Evolutionary conservation across 2,329 filamentous ascomycete species (phyloP).

Genomic region (Pseudofabraea citricarpa): DNA sequence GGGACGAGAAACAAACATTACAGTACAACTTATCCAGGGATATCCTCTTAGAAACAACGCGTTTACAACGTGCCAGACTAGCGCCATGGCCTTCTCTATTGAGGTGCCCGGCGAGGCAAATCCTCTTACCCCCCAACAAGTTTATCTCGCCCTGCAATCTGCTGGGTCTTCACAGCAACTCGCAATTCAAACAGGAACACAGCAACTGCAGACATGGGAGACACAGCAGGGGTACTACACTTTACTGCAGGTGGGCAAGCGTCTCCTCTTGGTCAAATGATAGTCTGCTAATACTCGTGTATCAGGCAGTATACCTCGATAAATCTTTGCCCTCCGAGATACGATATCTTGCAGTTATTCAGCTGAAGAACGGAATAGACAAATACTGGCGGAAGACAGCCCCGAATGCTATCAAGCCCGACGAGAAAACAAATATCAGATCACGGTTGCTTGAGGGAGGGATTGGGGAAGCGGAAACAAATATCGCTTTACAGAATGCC

Average conservation of each 20-base stretch:
- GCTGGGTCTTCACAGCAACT: slow-evolving; percentile 59
- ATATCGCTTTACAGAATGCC: slow-evolving; percentile 82
- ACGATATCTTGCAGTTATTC: slow-evolving; percentile 85
- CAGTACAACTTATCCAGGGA: too few species aligned
- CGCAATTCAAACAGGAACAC: slow-evolving; percentile 59
- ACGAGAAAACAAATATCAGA: slow-evolving; percentile 75
- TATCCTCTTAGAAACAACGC: background rate
- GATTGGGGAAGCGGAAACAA: slow-evolving; percentile 68
- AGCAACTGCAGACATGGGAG: slow-evolving; percentile 72
- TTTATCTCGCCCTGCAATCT: slow-evolving; percentile 59
- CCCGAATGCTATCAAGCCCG: slow-evolving; percentile 61
- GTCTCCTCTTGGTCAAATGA: background rate
- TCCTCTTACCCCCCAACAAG: slow-evolving; percentile 58
- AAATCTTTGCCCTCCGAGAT: slow-evolving; percentile 70
- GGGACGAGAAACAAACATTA: too few species aligned
- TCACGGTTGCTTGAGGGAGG: slow-evolving; percentile 71
- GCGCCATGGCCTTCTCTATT: slow-evolving; percentile 62
- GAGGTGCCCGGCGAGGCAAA: slow-evolving; percentile 80
- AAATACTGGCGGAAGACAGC: slow-evolving; percentile 76
- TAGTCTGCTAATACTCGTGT: slow-evolving; percentile 4
- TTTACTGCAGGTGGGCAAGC: slow-evolving; percentile 55
- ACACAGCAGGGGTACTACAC: slow-evolving; percentile 60
- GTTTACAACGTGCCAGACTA: slow-evolving; percentile 9
- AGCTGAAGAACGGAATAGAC: slow-evolving; percentile 95
- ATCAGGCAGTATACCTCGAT: slow-evolving; percentile 75